phyloP scores from a whole-genome alignment of 192 early-diverging fungal species.

The Spizellomyces punctatus region DNA sequence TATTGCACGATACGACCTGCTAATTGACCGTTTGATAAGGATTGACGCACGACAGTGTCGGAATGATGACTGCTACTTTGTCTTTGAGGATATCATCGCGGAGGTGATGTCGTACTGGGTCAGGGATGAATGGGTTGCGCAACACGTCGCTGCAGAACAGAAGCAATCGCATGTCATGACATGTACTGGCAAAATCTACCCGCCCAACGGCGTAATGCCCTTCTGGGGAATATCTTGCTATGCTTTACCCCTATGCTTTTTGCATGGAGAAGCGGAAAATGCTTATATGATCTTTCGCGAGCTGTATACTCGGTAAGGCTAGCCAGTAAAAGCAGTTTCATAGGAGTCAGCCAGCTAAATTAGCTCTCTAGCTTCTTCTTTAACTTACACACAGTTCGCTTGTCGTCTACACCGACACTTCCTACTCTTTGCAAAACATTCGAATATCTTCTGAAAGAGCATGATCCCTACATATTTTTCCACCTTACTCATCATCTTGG shows the following conservation, averaged over 20 bases:
- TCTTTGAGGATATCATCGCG: constrained; percentile 58
- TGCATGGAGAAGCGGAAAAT: constrained; percentile 43
- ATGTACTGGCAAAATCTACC: constrained; percentile 21
- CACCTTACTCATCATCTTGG: constrained; percentile 41
- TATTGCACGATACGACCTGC: constrained; percentile 41
- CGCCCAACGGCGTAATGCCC: constrained; percentile 58
- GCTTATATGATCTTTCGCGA: constrained; percentile 57
- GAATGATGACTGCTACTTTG: constrained; percentile 61
- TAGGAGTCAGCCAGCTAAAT: neutral
- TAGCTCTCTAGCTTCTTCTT: constrained; percentile 45
- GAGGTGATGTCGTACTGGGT: constrained; percentile 52
- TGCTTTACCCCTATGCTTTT: constrained; percentile 57
- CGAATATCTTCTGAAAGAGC: constrained; percentile 53
- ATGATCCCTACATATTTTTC: constrained; percentile 44
- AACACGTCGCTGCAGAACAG: neutral
- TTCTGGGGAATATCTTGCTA: constrained; percentile 52
- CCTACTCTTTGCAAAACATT: constrained; percentile 39
- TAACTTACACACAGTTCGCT: constrained; percentile 49
- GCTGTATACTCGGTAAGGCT: constrained; percentile 49
- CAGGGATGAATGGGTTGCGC: constrained; percentile 53
- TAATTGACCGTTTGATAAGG: constrained; percentile 49
- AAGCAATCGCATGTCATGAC: constrained; percentile 16
- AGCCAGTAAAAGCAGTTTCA: neutral
- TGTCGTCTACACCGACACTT: constrained; percentile 23
- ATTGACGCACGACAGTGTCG: constrained; percentile 48